Evolutionary conservation across 148 eudicot species (phyloP).

Genomic region (Dysphania ambrosioides): DNA sequence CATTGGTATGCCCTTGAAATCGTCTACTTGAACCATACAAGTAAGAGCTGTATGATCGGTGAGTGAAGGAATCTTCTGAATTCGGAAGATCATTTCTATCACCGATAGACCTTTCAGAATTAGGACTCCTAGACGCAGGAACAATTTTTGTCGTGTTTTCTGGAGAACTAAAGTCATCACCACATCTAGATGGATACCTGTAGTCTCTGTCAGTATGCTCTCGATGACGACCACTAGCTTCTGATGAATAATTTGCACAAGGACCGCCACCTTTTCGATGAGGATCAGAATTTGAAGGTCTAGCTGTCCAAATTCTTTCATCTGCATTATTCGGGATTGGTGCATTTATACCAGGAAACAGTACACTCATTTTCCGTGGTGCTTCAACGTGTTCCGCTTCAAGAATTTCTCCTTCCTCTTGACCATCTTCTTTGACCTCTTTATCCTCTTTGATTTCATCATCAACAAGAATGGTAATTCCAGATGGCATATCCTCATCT

Average conservation of each 20-base stretch:
- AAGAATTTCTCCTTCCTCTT: conserved; percentile 77
- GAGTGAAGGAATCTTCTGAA: conserved; percentile 44
- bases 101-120: conserved; percentile 47
- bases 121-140: conserved; percentile 44
- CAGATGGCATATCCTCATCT: conserved; percentile 73
- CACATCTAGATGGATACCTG: conserved; percentile 37
- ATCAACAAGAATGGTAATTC: conserved; percentile 62
- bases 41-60: conserved; percentile 39
- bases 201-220: too few species aligned
- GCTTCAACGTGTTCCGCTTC: conserved; percentile 37
- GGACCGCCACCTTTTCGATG: conserved; percentile 43
- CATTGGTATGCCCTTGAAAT: conserved; percentile 30
- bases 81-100: conserved; percentile 51
- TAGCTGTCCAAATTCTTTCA: conserved; percentile 58
- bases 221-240: conserved; percentile 39
- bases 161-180: conserved; percentile 37
- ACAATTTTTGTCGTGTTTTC: conserved; percentile 34
- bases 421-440: conserved; percentile 81
- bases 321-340: conserved; percentile 85
- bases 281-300: conserved; percentile 40
- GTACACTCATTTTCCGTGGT: conserved; percentile 56
- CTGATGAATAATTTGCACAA: conserved; percentile 38
- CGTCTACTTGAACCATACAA: conserved; percentile 38
- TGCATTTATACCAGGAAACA: conserved; percentile 79
- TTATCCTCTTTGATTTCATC: conserved; percentile 48